These are phyloP conservation scores for Panicum virgatum DNA, from an alignment of 202 grass and related monocot species.

Conservation along the genomic window DNA sequence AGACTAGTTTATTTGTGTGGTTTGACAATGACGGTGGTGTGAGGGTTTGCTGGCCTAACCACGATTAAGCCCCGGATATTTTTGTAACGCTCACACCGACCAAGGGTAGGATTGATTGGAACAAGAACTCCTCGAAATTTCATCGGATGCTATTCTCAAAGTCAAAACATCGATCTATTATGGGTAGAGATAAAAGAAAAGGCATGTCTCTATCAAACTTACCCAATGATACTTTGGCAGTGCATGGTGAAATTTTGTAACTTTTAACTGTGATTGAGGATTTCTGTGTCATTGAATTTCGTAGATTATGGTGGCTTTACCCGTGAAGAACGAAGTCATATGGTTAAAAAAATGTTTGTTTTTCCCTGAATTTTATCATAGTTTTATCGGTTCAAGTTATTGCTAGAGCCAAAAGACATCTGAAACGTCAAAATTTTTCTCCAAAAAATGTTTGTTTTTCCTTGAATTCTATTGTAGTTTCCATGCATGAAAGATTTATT, in stretches of 20 bases:
- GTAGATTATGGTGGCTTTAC: neutral
- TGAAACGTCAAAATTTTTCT: too few relatives aligned
- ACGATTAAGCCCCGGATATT: neutral
- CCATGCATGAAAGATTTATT: too few relatives aligned
- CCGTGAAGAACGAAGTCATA: neutral
- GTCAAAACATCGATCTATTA: neutral
- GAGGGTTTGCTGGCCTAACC: conserved; percentile 34
- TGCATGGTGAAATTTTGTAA: neutral
- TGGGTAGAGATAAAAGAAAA: neutral
- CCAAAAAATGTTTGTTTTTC: too few relatives aligned
- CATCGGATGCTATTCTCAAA: neutral
- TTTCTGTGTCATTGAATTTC: neutral
- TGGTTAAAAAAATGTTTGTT: too few relatives aligned
- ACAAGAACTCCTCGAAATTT: neutral
- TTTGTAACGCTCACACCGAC: neutral
- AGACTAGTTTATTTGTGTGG: conserved; percentile 14
- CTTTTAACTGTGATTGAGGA: neutral
- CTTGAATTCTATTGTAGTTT: too few relatives aligned
- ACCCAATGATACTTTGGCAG: neutral
- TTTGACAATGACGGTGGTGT: neutral
- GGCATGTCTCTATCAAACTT: neutral
- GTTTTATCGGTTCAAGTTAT: too few relatives aligned
- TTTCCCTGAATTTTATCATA: too few relatives aligned
- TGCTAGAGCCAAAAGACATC: too few relatives aligned
- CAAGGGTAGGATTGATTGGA: neutral